Conservation (phyloP, 1,284 basidiomycete species). For the Heterobasidion occidentale region DNA sequence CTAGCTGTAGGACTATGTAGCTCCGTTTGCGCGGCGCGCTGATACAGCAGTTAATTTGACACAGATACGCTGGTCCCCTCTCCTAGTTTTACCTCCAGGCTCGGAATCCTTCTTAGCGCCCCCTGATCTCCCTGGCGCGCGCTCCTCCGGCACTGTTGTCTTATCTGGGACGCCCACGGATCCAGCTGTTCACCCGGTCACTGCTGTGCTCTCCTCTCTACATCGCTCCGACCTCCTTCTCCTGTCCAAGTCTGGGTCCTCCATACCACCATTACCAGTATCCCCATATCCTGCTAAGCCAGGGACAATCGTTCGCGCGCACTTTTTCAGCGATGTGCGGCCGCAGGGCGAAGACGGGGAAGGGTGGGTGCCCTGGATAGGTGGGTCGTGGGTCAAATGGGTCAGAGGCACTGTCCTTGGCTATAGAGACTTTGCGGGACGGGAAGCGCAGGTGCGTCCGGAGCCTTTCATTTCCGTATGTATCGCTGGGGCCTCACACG, state of each 20-base stretch:
- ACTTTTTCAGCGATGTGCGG: constrained; percentile 42
- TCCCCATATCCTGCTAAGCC: constrained; percentile 59
- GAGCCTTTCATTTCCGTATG: neutral
- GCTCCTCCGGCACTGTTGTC: constrained; percentile 37
- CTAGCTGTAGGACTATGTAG: neutral
- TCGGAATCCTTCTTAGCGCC: constrained; percentile 9
- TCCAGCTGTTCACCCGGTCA: constrained; percentile 34
- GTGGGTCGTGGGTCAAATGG: constrained; percentile 50
- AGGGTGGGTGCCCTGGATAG: constrained; percentile 46
- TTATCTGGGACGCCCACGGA: constrained; percentile 21
- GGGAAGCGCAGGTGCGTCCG: constrained; percentile 43
- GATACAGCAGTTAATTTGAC: neutral
- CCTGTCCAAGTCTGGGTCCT: constrained; percentile 24
- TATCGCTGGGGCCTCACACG: neutral
- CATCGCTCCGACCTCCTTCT: constrained; percentile 55
- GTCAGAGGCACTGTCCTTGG: constrained; percentile 41
- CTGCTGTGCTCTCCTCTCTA: constrained; percentile 45
- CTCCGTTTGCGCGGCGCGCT: neutral
- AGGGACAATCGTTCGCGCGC: constrained; percentile 42
- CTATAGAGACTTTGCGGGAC: constrained; percentile 52
- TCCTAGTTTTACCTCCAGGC: constrained; percentile 19
- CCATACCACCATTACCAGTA: constrained; percentile 45
- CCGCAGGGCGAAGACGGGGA: constrained; percentile 23
- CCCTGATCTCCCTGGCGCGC: constrained; percentile 12
- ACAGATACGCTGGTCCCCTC: constrained; percentile 39